Base-by-base conservation (phyloP, 2,329 filamentous ascomycete species). In the Pleomassaria siparia region DNA sequence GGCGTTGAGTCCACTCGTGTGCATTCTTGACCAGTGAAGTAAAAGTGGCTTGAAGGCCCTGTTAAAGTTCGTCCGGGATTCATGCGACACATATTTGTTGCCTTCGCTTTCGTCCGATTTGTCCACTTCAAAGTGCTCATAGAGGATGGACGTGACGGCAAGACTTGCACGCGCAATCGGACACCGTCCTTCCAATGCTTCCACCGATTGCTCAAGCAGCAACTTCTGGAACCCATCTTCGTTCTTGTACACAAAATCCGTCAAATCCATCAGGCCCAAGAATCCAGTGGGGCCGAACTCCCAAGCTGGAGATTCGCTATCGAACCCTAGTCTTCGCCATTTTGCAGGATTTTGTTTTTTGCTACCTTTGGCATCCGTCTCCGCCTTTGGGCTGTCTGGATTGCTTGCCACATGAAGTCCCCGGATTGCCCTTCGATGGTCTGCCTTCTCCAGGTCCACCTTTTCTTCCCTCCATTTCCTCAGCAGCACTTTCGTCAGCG, bases 251-350 rank as follows among this genome's bases (percentile, higher is more conserved):
- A 96, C 90, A 67, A 90, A 99, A 70, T 97, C 91, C 2, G 91
- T 89, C 62, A 99, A 73, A 69, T 99, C 94, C 91, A 99, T 97
- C 83, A 99, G 89, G 22, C 94, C 94, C 44, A 99, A 73, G 67
- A 91, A 97, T 0, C 94, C 94, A 22, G 88, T 87, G 30, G 83
- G 77, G 16, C 90, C 85, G 64, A 99, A 97, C 59, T 99, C 94
- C 60, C 81, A 80, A 0, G 86, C 86, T 3, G 94, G 94, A 57
- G 83, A 91, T 71, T 99, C 94, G 0, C 88, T 87, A 69, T 94
- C 88, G 62, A 99, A 99, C 2, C 94, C 94, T 33, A 99, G 71
- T 44, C 91, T 81, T 60, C 91, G 82, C 94, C 94, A 99, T 69
- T 96, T 96, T 63, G 95, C 87, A 0, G 91, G 88, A 61, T 90